Evolutionary conservation across 192 early-diverging fungal genomes (phyloP), one percentile per base, ranked within the genome.

Genomic region (Dissophora globulifera): DNA sequence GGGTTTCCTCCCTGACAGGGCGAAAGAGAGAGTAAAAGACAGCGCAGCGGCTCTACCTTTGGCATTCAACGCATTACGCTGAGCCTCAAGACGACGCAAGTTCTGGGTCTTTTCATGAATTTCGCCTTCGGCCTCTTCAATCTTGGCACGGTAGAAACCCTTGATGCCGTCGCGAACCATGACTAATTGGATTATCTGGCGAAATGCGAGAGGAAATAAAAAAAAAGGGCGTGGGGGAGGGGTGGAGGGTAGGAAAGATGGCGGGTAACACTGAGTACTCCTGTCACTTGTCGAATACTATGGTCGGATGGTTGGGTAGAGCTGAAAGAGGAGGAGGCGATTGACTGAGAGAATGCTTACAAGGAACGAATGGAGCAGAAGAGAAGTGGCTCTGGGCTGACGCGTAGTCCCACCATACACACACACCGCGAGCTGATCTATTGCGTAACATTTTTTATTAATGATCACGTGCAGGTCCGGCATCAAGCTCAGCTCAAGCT

Each of bases 61-160:
- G 19, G 96, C 90, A 62, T 99, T 99, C 58, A 99, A 83, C 60
- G 94, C 91, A 81, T 99, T 99, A 53, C 97, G 89, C 81, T 99
- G 97, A 4, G 97, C 97, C 85, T 99, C 97, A 27, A 99, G 88
- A 80, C 97, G 96, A 49, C 96, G 88, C 67, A 99, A 85, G 83
- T 99, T 96, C 80, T 96, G 95, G 11, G 94, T 92, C 83, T 93
- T 95, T 66, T 91, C 85, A 56, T 92, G 89, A 83, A 92, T 95
- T 58, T 90, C 85, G 43, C 91, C 88, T 70, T 98, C 96, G 8
- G 93, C 87, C 63, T 94, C 90, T 81, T 98, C 90, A 67, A 92
- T 92, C 78, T 91, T 91, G 70, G 89, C 80, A 70, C 89, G 79
- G 59, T 92, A 91, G 63, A 92, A 94, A 40, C 87, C 83, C 64